phyloP scores from a whole-genome alignment of 2,329 filamentous ascomycete genomes.

The Nannizzia gypsea region DNA sequence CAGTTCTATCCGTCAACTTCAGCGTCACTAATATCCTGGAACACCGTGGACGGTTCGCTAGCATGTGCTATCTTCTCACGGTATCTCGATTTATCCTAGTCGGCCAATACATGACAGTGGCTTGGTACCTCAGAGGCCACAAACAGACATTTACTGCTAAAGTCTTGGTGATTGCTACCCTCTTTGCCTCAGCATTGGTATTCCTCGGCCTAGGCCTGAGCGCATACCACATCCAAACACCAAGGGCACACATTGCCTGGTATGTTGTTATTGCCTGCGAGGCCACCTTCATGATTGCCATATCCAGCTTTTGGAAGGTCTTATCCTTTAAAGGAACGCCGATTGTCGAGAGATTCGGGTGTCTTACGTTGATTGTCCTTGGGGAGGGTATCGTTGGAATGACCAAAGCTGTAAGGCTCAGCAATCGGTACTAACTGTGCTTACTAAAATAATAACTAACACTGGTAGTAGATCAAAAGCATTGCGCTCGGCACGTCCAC shows the following conservation, averaged over 20 bases:
- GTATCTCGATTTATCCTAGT: conserved; percentile 42
- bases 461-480: conserved; percentile 9
- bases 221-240: background rate
- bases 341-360: conserved; percentile 46
- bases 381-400: conserved; percentile 46
- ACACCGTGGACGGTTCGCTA: conserved; percentile 22
- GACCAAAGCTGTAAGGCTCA: conserved; percentile 15
- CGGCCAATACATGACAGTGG: conserved; percentile 41
- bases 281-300: conserved; percentile 37
- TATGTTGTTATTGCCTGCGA: conserved; percentile 42
- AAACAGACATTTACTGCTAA: conserved; percentile 20
- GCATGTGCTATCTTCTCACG: conserved; percentile 35
- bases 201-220: background rate
- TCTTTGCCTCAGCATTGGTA: background rate
- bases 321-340: conserved; percentile 49
- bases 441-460: background rate
- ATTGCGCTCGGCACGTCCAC: conserved; percentile 10
- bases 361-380: conserved; percentile 49
- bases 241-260: conserved; percentile 31
- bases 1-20: conserved; percentile 44
- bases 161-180: background rate
- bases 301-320: conserved; percentile 17
- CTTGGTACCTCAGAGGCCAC: conserved; percentile 17
- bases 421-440: background rate
- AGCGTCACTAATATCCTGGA: background rate